Percentiles rank a stretch among this genome's conserved stretches.
Evolutionary conservation across 345 rosid species (phyloP).

Genomic region (Carallia brachiata): DNA sequence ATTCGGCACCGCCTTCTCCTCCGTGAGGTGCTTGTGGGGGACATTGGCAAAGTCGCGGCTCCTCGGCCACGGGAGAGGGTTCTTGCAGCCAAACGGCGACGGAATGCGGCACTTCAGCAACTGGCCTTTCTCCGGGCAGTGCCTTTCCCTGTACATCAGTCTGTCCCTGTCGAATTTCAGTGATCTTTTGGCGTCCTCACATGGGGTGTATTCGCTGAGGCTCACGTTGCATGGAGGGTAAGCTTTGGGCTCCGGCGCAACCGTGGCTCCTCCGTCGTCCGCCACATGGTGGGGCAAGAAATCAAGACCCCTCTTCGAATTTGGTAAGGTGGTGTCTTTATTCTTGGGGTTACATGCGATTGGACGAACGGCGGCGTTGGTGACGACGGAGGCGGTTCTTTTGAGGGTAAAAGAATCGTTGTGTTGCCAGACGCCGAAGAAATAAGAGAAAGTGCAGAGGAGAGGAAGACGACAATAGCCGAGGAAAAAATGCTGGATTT

Average conservation of each 20-base stretch:
- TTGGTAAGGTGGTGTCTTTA: constrained; percentile 16
- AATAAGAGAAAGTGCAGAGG: constrained; percentile 42
- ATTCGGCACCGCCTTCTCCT: constrained; percentile 56
- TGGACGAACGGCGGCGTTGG: not conserved
- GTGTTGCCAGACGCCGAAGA: constrained; percentile 39
- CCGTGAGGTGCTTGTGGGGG: constrained; percentile 51
- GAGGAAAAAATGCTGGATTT: constrained; percentile 16
- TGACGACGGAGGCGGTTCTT: constrained; percentile 4
- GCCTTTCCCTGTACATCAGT: constrained; percentile 40
- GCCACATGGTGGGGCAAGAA: constrained; percentile 19
- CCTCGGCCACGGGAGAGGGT: constrained; percentile 44
- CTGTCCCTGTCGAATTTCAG: constrained; percentile 21
- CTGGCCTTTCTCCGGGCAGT: constrained; percentile 31
- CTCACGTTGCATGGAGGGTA: constrained; percentile 35
- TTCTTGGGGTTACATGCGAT: constrained; percentile 11
- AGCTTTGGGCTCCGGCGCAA: constrained; percentile 2
- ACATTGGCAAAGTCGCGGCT: constrained; percentile 46
- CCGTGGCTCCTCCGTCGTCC: not conserved
- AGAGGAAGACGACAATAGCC: constrained; percentile 20
- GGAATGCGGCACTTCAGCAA: constrained; percentile 26
- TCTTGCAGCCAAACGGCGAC: constrained; percentile 30
- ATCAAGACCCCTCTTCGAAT: constrained; percentile 5
- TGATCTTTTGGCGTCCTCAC: constrained; percentile 40
- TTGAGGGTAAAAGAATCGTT: constrained; percentile 1
- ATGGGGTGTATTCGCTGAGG: constrained; percentile 48